Percentiles rank a stretch among this genome's conserved stretches.
These are phyloP conservation scores for Paxillus rubicundulus DNA, from an alignment of 768 basidiomycete genomes.

Conservation along the genomic window DNA sequence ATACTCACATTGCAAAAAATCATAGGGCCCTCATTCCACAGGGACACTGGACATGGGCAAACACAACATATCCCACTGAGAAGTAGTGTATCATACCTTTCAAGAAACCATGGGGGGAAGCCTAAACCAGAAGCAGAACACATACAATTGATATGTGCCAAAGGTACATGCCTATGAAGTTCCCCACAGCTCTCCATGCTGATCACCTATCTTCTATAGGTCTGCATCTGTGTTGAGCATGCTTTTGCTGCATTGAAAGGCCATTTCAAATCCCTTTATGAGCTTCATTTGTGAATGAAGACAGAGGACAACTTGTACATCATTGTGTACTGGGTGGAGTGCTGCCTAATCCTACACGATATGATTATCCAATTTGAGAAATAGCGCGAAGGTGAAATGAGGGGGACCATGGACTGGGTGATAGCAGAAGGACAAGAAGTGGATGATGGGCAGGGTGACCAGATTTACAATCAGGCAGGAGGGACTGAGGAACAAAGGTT, in stretches of 20 bases:
- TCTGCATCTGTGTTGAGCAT: constrained; percentile 3
- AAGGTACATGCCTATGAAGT: constrained; percentile 4
- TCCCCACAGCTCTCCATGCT: background rate
- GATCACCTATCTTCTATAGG: background rate
- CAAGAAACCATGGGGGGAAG: constrained; percentile 1
- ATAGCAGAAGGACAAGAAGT: too few relatives aligned
- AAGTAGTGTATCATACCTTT: too few relatives aligned
- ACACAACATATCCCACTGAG: constrained; percentile 12
- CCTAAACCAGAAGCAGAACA: background rate
- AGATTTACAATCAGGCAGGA: too few relatives aligned
- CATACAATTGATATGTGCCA: constrained; percentile 3
- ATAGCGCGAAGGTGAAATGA: background rate
- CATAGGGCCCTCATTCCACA: background rate
- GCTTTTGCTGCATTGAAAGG: constrained; percentile 6
- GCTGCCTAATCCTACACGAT: constrained; percentile 11
- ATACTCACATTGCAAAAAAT: background rate
- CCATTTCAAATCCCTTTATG: constrained; percentile 4
- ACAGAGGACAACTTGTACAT: background rate
- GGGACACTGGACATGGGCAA: constrained; percentile 11
- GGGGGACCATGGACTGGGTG: too few relatives aligned
- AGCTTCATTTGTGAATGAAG: background rate
- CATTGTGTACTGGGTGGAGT: constrained; percentile 3
- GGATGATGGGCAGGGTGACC: too few relatives aligned
- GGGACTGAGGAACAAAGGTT: too few relatives aligned
- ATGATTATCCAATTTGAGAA: constrained; percentile 12